These are phyloP conservation scores for Lentinus polychrous DNA, from an alignment of 1,284 basidiomycete species.

Conservation along the genomic window DNA sequence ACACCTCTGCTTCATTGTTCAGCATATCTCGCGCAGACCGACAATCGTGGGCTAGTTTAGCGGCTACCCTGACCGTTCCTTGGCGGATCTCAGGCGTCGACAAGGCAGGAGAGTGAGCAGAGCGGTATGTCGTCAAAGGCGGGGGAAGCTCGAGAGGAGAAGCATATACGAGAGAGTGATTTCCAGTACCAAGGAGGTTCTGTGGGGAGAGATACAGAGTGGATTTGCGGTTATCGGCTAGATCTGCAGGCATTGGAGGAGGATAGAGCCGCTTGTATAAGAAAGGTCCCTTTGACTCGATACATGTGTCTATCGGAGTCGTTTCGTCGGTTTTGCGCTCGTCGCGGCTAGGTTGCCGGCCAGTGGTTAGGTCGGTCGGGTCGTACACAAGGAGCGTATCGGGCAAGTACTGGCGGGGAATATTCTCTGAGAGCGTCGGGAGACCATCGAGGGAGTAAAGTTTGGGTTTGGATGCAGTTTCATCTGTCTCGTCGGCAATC, in stretches of 20 bases:
- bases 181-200: constrained; percentile 24
- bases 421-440: constrained; percentile 27
- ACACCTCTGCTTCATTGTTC: constrained; percentile 35
- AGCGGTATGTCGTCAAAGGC: constrained; percentile 18
- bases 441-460: constrained; percentile 11
- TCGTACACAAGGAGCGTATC: constrained; percentile 27
- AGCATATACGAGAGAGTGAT: constrained; percentile 29
- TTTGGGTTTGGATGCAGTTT: background rate
- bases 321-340: too few relatives aligned
- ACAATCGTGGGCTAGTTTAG: constrained; percentile 22
- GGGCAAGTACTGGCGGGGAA: constrained; percentile 26
- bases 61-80: constrained; percentile 26
- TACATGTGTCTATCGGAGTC: constrained; percentile 20
- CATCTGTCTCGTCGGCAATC: background rate
- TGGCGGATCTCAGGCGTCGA: constrained; percentile 12
- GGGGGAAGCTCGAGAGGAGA: constrained; percentile 26
- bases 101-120: constrained; percentile 11
- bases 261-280: background rate
- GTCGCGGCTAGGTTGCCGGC: background rate
- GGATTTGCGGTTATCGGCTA: constrained; percentile 10
- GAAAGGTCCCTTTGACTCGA: constrained; percentile 11
- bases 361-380: constrained; percentile 9
- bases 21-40: constrained; percentile 22
- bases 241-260: constrained; percentile 1
- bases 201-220: constrained; percentile 22